Evolutionary conservation across 75 land plant species (phyloP).

Genomic region (Larix kaempferi): DNA sequence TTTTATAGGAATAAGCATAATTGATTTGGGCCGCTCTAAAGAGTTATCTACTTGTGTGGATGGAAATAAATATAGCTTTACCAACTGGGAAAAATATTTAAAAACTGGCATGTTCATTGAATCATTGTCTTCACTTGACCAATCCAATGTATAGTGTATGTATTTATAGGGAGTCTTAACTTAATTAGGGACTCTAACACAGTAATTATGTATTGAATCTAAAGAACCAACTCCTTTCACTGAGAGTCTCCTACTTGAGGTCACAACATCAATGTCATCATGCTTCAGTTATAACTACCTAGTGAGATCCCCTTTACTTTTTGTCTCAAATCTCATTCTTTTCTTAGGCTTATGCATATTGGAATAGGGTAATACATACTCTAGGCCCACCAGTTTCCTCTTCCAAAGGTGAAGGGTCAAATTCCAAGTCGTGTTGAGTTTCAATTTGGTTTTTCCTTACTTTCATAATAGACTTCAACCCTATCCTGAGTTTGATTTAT

Average conservation of each 20-base stretch:
- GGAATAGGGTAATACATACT: background rate
- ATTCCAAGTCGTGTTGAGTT: no score
- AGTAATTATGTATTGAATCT: background rate
- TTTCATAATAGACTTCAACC: no score
- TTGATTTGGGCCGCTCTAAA: constrained; percentile 24
- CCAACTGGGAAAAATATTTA: constrained; percentile 24
- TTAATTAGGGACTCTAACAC: constrained; percentile 59
- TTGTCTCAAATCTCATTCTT: constrained; percentile 67
- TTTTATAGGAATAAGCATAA: constrained; percentile 47
- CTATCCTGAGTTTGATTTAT: no score
- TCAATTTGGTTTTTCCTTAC: no score
- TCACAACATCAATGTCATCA: constrained; percentile 8
- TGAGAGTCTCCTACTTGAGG: constrained; percentile 7
- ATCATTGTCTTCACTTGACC: constrained; percentile 51
- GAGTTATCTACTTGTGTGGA: background rate
- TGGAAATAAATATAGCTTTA: constrained; percentile 19
- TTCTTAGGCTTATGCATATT: constrained; percentile 38
- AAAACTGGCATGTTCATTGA: constrained; percentile 54
- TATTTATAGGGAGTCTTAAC: constrained; percentile 74
- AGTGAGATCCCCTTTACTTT: constrained; percentile 14
- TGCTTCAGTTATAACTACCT: constrained; percentile 9
- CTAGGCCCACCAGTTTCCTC: background rate
- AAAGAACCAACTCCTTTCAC: background rate
- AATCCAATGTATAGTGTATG: constrained; percentile 71
- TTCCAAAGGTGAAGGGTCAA: constrained; percentile 10